A percentile compares a stretch with the other conserved stretches of the same genome.
These are phyloP conservation scores for Hericium alpestre DNA, from an alignment of 768 basidiomycete genomes.

Conservation along the genomic window DNA sequence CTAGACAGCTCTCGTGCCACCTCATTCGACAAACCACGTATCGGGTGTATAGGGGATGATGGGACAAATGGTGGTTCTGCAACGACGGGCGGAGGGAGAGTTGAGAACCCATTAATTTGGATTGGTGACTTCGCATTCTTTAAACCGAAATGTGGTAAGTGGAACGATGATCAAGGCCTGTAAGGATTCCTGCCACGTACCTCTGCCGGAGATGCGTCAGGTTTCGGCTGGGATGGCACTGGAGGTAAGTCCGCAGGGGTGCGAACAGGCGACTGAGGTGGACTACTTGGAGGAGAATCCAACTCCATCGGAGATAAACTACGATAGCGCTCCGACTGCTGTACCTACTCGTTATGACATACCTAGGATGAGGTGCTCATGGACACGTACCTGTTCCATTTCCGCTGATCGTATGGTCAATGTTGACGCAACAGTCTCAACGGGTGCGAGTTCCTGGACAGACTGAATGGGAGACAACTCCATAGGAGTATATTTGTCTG, in stretches of 20 bases:
- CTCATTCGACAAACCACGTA: too few species aligned
- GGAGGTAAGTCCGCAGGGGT: background rate
- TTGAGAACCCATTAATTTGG: background rate
- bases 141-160: background rate
- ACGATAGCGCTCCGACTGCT: conserved; percentile 25
- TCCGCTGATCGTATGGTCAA: background rate
- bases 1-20: too few species aligned
- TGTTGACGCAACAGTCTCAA: background rate
- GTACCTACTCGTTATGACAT: background rate
- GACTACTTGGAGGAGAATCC: conserved; percentile 35
- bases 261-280: conserved; percentile 16
- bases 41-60: background rate
- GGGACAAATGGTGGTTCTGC: background rate
- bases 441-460: background rate
- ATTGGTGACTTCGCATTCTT: background rate
- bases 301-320: conserved; percentile 57
- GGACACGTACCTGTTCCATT: background rate
- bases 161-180: background rate
- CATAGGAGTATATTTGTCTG: background rate
- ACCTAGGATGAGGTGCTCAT: background rate
- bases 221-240: conserved; percentile 4
- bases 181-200: background rate
- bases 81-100: background rate
- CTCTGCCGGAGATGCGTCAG: background rate
- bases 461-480: background rate